Conservation (phyloP, 306 rosid genomes). For the Quercus suber region DNA sequence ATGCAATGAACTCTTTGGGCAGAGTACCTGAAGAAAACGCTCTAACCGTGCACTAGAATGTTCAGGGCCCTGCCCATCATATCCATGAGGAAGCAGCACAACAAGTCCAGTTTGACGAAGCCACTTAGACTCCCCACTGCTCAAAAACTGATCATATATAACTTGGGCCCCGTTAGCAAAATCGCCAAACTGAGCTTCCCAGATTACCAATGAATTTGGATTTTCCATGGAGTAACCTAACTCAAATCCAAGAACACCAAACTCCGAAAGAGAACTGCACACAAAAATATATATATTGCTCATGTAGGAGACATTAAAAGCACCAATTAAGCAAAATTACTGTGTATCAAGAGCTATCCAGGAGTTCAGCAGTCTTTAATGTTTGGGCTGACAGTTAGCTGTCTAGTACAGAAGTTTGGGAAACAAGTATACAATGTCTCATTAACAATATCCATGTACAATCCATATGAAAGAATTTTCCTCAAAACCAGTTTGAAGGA, state of each 20-base stretch:
- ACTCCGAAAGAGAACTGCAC: constrained; percentile 90
- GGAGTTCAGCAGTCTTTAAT: not conserved
- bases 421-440: not conserved
- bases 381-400: not conserved
- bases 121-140: constrained; percentile 97
- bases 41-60: constrained; percentile 92
- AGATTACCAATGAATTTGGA: constrained; percentile 87
- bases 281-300: constrained; percentile 16
- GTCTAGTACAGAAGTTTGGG: not conserved
- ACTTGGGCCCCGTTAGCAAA: constrained; percentile 97
- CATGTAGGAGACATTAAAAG: constrained; percentile 20
- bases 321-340: not conserved
- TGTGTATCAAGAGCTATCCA: not conserved
- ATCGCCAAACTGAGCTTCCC: constrained; percentile 99
- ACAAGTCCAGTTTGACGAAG: constrained; percentile 96
- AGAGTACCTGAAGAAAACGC: constrained; percentile 85
- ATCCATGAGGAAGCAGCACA: constrained; percentile 94
- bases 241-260: constrained; percentile 97
- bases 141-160: constrained; percentile 89
- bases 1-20: not conserved
- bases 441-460: not conserved
- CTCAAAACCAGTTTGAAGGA: too few species aligned
- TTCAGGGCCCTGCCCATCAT: constrained; percentile 98
- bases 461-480: not conserved
- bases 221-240: constrained; percentile 97